Conservation (phyloP, 768 basidiomycete genomes). For the Serpula lacrymans region DNA sequence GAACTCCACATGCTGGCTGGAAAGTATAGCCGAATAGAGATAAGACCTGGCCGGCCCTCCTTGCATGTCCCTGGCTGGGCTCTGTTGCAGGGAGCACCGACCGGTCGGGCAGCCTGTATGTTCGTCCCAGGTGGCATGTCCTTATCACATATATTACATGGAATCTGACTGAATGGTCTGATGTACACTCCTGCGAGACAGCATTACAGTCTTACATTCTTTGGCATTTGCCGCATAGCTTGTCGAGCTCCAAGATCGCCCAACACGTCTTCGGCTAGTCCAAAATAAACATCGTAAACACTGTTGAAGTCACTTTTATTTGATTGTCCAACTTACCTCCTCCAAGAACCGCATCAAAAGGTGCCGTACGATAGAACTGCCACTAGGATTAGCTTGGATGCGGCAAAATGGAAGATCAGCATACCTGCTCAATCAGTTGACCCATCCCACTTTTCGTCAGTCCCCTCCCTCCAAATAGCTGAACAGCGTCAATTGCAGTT, state of each 20-base stretch:
- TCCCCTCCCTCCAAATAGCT: slow-evolving; percentile 85
- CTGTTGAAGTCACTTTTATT: background rate
- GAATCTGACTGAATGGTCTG: too few relatives aligned
- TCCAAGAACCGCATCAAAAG: slow-evolving; percentile 15
- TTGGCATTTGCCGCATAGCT: slow-evolving; percentile 54
- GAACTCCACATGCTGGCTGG: too few relatives aligned
- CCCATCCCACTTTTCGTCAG: slow-evolving; percentile 83
- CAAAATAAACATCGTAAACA: background rate
- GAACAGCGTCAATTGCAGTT: slow-evolving; percentile 54
- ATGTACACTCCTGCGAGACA: too few relatives aligned
- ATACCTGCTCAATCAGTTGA: slow-evolving; percentile 63
- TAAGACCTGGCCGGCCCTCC: too few relatives aligned
- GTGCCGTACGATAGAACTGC: too few relatives aligned
- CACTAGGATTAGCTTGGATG: too few relatives aligned
- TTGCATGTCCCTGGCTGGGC: too few relatives aligned
- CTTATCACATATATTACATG: too few relatives aligned
- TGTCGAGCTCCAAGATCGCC: slow-evolving; percentile 59
- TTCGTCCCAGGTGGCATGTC: too few relatives aligned
- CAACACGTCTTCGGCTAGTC: slow-evolving; percentile 52
- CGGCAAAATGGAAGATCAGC: slow-evolving; percentile 20
- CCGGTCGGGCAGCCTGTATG: too few relatives aligned
- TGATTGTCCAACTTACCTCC: slow-evolving; percentile 9
- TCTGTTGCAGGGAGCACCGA: too few relatives aligned
- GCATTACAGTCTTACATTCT: slow-evolving; percentile 42
- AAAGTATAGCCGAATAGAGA: too few relatives aligned